These are phyloP conservation scores for Sporothrix pallida DNA, from an alignment of 2,329 filamentous ascomycete species.

Conservation along the genomic window DNA sequence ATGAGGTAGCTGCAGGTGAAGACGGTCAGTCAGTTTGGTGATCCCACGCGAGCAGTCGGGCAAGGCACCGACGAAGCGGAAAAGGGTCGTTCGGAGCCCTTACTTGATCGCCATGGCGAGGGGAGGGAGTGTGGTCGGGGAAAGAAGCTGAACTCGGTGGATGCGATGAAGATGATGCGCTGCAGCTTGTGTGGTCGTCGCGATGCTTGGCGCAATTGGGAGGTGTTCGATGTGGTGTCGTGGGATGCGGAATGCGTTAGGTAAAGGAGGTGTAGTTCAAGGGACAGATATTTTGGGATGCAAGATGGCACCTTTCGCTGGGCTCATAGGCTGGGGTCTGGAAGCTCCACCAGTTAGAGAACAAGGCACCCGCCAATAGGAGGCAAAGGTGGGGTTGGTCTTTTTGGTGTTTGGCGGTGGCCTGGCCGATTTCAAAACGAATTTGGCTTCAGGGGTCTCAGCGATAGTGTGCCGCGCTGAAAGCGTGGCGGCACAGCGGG, in stretches of 20 bases:
- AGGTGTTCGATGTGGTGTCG: conserved; percentile 16
- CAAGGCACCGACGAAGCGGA: background rate
- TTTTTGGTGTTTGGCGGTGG: background rate
- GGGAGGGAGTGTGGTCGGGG: background rate
- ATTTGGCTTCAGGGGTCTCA: background rate
- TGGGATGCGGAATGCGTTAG: background rate
- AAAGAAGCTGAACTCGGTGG: too few species aligned
- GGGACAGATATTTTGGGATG: conserved; percentile 34
- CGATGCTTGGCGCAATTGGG: background rate
- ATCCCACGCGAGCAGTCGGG: background rate
- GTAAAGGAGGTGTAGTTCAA: conserved; percentile 32
- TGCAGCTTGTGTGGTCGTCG: background rate
- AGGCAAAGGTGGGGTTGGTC: conserved; percentile 18
- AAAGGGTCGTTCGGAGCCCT: conserved; percentile 35
- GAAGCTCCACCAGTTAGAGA: conserved; percentile 29
- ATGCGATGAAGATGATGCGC: background rate
- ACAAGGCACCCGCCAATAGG: conserved; percentile 22
- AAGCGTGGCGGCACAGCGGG: conserved; percentile 15
- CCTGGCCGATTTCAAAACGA: background rate
- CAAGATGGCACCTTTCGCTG: conserved; percentile 13
- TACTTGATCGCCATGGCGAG: conserved; percentile 58
- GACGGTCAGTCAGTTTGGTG: conserved; percentile 12
- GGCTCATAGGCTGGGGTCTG: background rate
- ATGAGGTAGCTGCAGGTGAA: conserved; percentile 81
- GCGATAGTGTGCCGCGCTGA: conserved; percentile 1